Percentiles rank a stretch among this genome's conserved stretches.
These are phyloP conservation scores for Pouteria campechiana DNA, from an alignment of 179 eudicot genomes.

Conservation along the genomic window DNA sequence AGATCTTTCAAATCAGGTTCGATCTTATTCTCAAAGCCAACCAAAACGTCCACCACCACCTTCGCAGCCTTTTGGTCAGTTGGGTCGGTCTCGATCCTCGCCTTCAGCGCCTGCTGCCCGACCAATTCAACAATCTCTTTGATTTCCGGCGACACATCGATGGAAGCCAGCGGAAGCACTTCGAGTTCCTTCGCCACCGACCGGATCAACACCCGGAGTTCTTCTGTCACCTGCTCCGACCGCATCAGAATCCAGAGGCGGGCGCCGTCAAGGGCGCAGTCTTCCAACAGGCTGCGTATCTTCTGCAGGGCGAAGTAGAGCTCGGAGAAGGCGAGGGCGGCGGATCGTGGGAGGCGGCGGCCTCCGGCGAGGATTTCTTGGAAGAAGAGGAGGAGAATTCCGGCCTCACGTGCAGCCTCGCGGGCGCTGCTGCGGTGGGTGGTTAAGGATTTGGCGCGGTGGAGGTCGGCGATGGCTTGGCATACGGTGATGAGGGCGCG, in stretches of 20 bases:
- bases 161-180: conserved; percentile 9
- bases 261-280: conserved; percentile 40
- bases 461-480: conserved; percentile 19
- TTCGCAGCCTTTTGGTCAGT: conserved; percentile 18
- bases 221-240: conserved; percentile 18
- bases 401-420: conserved; percentile 26
- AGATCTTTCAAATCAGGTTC: conserved; percentile 44
- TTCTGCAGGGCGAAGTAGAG: conserved; percentile 49
- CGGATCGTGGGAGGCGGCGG: background rate
- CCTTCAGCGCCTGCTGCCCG: conserved; percentile 19
- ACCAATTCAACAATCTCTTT: conserved; percentile 19
- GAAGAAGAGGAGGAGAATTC: conserved; percentile 25
- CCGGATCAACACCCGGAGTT: conserved; percentile 24
- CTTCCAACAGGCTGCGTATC: conserved; percentile 26
- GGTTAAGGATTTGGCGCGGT: conserved; percentile 15
- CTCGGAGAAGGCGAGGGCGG: conserved; percentile 24
- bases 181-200: conserved; percentile 26
- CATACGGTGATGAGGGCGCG: conserved; percentile 32
- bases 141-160: conserved; percentile 17
- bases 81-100: conserved; percentile 18
- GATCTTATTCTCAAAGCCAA: conserved; percentile 27
- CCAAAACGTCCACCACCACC: conserved; percentile 16
- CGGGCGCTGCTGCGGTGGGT: conserved; percentile 34
- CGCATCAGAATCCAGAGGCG: conserved; percentile 47
- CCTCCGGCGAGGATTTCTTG: conserved; percentile 20